Evolutionary conservation across 177 flowering plant genomes (phyloP), one percentile per base, ranked within the genome.

Genomic region (Vitis hybrid): DNA sequence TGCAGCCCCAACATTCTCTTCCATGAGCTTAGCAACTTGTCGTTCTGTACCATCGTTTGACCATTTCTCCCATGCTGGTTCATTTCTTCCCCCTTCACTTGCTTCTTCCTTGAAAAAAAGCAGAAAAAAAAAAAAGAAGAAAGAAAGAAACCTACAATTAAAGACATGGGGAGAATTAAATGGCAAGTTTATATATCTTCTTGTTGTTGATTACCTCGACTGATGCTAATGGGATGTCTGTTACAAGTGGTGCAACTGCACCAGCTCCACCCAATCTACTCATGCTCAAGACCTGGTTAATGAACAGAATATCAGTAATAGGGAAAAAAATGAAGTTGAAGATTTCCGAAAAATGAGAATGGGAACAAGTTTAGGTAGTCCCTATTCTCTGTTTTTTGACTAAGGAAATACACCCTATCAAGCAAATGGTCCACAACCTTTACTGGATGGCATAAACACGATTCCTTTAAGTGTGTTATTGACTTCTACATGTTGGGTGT

Each of bases 191-290:
- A 9, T 61, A n/a, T 17, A 58, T 9, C 2, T 27, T 60, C 35
- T 4, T 35, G 5, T 64, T 70, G 10, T 65, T 69, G 35, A 69
- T 63, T 84, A 91, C 98, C 98, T 94, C 95, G 48, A 86, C 85
- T 10, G 97, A 88, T 11, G 91, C 84, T 81, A 88, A 70, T 72
- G 98, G 97, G 58, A 88, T 84, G 71, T 92, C 97, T 12, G 97
- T 85, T 21, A 92, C 97, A 66, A 94, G 97, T 66, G 89, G 97
- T 32, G 97, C 97, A 71, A 91, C 99, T 3, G 98, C 97, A 74
- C 96, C 91, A 74, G 99, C 91, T 73, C 91, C 99, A 10, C 98
- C 99, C 73, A 95, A 72, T 82, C 98, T 84, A 84, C 99, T 95
- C 97, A 95, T 90, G 92, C 99, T 93, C 79, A 95, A 75, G 66